Percentiles rank a stretch among this genome's conserved stretches.
Conservation (phyloP, 2,329 filamentous ascomycete genomes). For the Calonectria pteridis region DNA sequence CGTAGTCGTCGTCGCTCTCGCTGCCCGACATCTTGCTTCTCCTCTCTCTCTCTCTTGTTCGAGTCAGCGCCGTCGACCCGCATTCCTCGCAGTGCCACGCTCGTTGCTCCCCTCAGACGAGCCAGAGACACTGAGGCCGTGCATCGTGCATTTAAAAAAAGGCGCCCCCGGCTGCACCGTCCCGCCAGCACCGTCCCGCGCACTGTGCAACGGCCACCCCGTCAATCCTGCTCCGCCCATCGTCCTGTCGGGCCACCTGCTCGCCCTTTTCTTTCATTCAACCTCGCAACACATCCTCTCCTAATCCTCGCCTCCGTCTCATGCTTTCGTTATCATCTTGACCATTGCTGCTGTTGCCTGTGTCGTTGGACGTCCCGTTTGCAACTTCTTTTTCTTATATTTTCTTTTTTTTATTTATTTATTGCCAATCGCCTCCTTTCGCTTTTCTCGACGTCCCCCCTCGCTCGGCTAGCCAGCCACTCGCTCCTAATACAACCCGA, state of each 20-base stretch:
- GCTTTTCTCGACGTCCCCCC: conserved; percentile 37
- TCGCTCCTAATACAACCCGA: conserved; percentile 43
- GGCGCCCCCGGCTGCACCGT: conserved; percentile 25
- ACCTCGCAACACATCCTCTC: conserved; percentile 41
- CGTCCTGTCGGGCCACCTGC: conserved; percentile 37
- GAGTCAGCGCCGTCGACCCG: conserved; percentile 23
- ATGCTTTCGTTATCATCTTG: conserved; percentile 40
- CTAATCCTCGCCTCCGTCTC: conserved; percentile 37
- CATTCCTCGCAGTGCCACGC: conserved; percentile 31
- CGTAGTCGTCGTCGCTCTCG: conserved; percentile 16
- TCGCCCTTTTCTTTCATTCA: conserved; percentile 39
- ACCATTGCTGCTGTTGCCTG: conserved; percentile 25
- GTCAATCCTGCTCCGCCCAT: conserved; percentile 15
- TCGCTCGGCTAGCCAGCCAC: conserved; percentile 43
- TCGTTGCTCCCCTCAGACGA: conserved; percentile 7
- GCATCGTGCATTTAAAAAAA: conserved; percentile 30
- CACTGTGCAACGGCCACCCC: conserved; percentile 41
- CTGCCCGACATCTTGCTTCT: conserved; percentile 2
- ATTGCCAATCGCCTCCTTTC: conserved; percentile 32
- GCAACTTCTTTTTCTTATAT: conserved; percentile 18
- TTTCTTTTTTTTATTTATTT: conserved; percentile 22
- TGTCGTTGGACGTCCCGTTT: conserved; percentile 28
- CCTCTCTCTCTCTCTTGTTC: neutral
- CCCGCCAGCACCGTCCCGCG: conserved; percentile 30
- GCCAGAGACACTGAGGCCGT: conserved; percentile 40